Base-by-base conservation (phyloP, 2,329 filamentous ascomycete genomes). In the Arthrobotrys pseudoclavata region DNA sequence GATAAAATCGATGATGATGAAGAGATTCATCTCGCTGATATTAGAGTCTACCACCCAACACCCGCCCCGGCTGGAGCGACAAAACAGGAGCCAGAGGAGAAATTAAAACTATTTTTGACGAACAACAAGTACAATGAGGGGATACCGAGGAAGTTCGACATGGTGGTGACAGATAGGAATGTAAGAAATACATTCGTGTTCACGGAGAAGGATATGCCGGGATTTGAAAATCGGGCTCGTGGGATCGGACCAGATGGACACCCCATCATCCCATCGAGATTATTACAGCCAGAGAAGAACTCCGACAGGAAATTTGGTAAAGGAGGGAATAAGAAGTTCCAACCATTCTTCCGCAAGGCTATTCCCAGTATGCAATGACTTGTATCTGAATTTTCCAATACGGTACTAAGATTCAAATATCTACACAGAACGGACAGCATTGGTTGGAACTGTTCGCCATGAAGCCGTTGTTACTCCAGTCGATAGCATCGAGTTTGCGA, bases 151-250 rank as follows among this genome's bases (percentile, higher is more conserved):
- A 93, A 97, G 82, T 99, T 97, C 84, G 89, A 93, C 80, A 85
- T 98, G 72, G 90, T 93, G 55, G 87, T 93, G 55, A 90, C 88
- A 24, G 88, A 89, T 47, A 83, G 86, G 48, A 85, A 88, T n/a
- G 89, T 95, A 37, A 89, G 89, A 82, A 97, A 97, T 84, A 96
- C 94, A 20, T 97, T 92, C 83, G 86, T 98, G 70, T 99, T 99
- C 83, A 94, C 92, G 47, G 96, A 99, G 84, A 94, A 97, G 83
- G 93, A 98, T 82, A 87, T 97, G 22, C 92, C 94, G 0, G 92
- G 92, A 42, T 94, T 90, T 84, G 87, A 87, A 77, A 81, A 80
- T 60, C 82, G 82, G 34, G 71, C 81, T 31, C 81, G 81, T 48
- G 80, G 79, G 2, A 81, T 81, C 45, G 84, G 84, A 18, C 82